Evolutionary conservation across 2,329 filamentous ascomycete species (phyloP), one percentile per base, ranked within the genome.

Genomic region (Monosporascus sp.): DNA sequence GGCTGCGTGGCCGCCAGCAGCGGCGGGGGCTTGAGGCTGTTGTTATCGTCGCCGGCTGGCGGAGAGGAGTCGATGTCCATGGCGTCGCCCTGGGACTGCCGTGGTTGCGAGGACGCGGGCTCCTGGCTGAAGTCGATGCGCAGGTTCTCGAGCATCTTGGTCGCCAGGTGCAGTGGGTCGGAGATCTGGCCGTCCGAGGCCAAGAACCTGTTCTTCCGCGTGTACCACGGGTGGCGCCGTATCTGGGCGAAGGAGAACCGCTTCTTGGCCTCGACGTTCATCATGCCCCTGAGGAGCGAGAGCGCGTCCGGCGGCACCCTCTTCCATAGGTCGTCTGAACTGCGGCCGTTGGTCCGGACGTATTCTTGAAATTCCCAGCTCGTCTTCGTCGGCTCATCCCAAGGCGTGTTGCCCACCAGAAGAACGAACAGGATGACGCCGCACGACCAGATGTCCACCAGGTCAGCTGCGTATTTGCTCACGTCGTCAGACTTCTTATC

Each of bases 361-460:
- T 96, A 99, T 70, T 97, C 91, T 63, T 88, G 83, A 62, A 89
- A 99, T 72, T 99, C 94, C 77, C 89, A 96, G 68, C 91, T 97
- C 53, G 84, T 80, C 37, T 81, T 75, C 3, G 91, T 93, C 0
- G 94, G 94, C 67, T 94, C 89, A 65, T 97, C 94, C 94, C 94
- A 99, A 0, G 94, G 94, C 2, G 94, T 99, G 68, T 99, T 99
- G 9, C 94, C 94, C 1, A 96, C 91, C 3, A 99, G 77, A 4
- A 99, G 77, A 37, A 97, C 94, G 66, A 99, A 99, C 4, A 99
- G 78, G n/a, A 99, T 95, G 51, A 99, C 91, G 37, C 94, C 94
- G 63, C 92, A 97, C 17, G 92, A 97, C 95, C 95, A 99, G 53
- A 99, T 87, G 67, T 99, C 94, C 38, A 90, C 89, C 43, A 90